Evolutionary conservation across 2,329 filamentous ascomycete species (phyloP).

Genomic region (Peltaster fructicola): DNA sequence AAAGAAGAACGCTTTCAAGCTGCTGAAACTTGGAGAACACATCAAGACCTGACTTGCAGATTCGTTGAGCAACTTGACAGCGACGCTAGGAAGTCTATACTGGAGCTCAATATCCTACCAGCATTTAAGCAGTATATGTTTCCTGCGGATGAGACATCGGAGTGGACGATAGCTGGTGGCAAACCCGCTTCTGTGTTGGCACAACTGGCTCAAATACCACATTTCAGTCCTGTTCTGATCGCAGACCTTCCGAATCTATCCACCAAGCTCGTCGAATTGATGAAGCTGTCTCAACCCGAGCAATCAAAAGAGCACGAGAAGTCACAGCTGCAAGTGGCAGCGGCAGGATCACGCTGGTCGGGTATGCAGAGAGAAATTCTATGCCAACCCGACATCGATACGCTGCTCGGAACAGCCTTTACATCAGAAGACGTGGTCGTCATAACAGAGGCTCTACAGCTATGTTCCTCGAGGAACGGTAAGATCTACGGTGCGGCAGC

Average conservation of each 20-base stretch:
- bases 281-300: conserved; percentile 63
- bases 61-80: too few relatives aligned
- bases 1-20: conserved; percentile 59
- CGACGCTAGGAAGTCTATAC: conserved; percentile 27
- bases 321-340: conserved; percentile 52
- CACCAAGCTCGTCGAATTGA: conserved; percentile 42
- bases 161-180: conserved; percentile 34
- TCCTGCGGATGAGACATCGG: conserved; percentile 25
- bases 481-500: conserved; percentile 50
- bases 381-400: conserved; percentile 10
- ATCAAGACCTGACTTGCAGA: conserved; percentile 29
- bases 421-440: conserved; percentile 24
- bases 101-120: conserved; percentile 33
- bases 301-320: conserved; percentile 58
- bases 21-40: conserved; percentile 54
- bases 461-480: conserved; percentile 38
- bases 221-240: conserved; percentile 24
- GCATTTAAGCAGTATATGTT: conserved; percentile 36
- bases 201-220: conserved; percentile 9
- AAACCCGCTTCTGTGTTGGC: conserved; percentile 27
- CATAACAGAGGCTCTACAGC: conserved; percentile 30
- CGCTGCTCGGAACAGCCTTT: conserved; percentile 9
- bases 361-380: conserved; percentile 31
- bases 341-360: conserved; percentile 48
- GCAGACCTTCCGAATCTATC: conserved; percentile 46